Base-by-base conservation (phyloP, 1,139 yeast genomes). In the Kodamaea anthophila region DNA sequence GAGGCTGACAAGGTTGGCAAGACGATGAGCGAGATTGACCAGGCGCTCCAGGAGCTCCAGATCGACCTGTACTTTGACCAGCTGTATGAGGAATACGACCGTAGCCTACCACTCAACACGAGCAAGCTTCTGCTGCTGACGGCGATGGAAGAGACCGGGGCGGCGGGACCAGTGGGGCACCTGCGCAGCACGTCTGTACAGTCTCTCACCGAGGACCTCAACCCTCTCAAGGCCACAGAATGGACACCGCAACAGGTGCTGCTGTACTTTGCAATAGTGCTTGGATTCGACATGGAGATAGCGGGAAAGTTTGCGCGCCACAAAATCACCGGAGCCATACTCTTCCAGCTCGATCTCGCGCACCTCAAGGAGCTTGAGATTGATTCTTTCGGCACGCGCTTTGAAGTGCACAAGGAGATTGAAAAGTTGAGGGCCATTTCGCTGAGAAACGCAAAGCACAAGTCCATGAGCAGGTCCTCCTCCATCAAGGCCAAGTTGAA, bases 201-300 rank as follows among this genome's bases (percentile, higher is more conserved):
- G 41, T 23, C 41, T 28, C 19, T 51, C 9, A 51, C 63, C 7
- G 66, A 61, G 30, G 65, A 60, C 26, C 49, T 74, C 25, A 61
- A 71, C 33, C 78, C 81, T 0, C 49, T 58, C 22, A 60, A 64
- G 28, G 83, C 77, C 2, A 53, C 53, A 21, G 48, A 56, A n/a
- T 91, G 99, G 99, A 63, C 85, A 1, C 94, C 97, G 0, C 73
- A 73, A 33, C 88, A 91, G 44, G 97, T 93, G 2, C 68, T 84
- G 1, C 70, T 78, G 6, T 86, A 85, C 54, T 85, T 91, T 47
- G 70, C 76, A 4, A 44, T 59, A 24, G 67, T 69, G 13, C 59
- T 77, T 21, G 94, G 94, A 2, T 86, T 85, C 47, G 94, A 84
- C 43, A 55, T 70, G 30, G 74, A 67, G 15, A 74, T 84, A 9